A percentile compares a stretch with the other conserved stretches of the same genome.
phyloP scores from a whole-genome alignment of 2,329 filamentous ascomycete genomes.

The Xylogone sp. region DNA sequence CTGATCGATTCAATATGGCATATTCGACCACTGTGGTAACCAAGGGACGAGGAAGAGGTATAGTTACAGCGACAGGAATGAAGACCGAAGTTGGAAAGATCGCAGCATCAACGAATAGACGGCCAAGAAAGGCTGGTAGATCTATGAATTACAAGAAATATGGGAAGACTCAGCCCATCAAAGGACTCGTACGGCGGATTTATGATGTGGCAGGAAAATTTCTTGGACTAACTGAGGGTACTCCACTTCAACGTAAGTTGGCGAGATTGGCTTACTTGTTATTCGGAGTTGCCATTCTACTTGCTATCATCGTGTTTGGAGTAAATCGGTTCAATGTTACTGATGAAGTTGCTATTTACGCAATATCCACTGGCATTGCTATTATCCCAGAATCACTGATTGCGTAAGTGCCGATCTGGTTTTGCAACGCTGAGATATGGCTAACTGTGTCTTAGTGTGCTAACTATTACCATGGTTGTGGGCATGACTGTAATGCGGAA shows the following conservation, averaged over 20 bases:
- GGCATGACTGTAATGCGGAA: slow-evolving; percentile 43
- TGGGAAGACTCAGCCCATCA: slow-evolving; percentile 38
- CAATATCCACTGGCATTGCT: slow-evolving; percentile 38
- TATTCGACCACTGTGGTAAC: slow-evolving; percentile 53
- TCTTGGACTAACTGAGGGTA: slow-evolving; percentile 57
- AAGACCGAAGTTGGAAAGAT: slow-evolving; percentile 55
- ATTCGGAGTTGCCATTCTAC: slow-evolving; percentile 50
- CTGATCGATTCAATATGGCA: slow-evolving; percentile 51
- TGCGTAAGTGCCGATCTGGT: slow-evolving; percentile 16
- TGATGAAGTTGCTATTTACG: slow-evolving; percentile 26
- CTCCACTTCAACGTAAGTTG: slow-evolving; percentile 61
- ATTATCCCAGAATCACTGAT: slow-evolving; percentile 60
- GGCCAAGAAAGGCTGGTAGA: slow-evolving; percentile 49
- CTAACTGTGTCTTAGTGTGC: slow-evolving; percentile 42
- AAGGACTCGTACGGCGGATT: slow-evolving; percentile 43
- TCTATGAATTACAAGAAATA: slow-evolving; percentile 43
- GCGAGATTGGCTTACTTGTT: slow-evolving; percentile 62
- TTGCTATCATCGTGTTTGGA: slow-evolving; percentile 35
- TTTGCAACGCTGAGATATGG: background rate
- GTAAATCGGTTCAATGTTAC: slow-evolving; percentile 45
- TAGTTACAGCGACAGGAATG: slow-evolving; percentile 52
- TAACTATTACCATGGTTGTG: slow-evolving; percentile 51
- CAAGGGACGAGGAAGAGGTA: slow-evolving; percentile 49
- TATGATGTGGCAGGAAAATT: slow-evolving; percentile 49
- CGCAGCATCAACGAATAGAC: slow-evolving; percentile 42